Conservation (phyloP, 2,329 filamentous ascomycete species). For the Alternaria panax region DNA sequence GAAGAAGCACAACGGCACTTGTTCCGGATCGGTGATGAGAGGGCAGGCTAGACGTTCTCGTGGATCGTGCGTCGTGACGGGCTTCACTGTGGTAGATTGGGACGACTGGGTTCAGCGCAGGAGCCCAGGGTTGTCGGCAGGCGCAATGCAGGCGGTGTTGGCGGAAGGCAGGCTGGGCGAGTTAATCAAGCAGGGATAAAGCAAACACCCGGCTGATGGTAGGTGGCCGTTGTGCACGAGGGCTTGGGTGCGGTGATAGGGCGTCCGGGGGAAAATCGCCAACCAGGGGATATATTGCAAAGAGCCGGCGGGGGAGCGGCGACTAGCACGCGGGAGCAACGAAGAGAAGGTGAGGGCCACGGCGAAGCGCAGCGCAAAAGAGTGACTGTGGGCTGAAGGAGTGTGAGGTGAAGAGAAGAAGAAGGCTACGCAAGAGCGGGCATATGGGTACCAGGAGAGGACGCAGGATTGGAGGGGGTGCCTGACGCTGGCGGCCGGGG, state of each 20-base stretch:
- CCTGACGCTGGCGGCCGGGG: conserved; percentile 19
- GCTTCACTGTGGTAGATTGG: conserved; percentile 35
- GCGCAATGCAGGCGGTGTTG: conserved; percentile 32
- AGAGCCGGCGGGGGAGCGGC: conserved; percentile 35
- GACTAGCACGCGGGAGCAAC: conserved; percentile 27
- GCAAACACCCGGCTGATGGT: conserved; percentile 35
- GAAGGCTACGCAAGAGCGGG: conserved; percentile 20
- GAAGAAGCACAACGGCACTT: conserved; percentile 21
- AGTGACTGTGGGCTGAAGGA: conserved; percentile 27
- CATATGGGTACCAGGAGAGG: conserved; percentile 31
- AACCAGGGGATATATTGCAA: conserved; percentile 43
- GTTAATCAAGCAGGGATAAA: conserved; percentile 48
- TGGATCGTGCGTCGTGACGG: conserved; percentile 33
- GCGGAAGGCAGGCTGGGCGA: conserved; percentile 34
- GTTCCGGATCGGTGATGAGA: conserved; percentile 14
- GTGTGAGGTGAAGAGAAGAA: conserved; percentile 7
- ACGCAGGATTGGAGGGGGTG: conserved; percentile 27
- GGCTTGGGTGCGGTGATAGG: conserved; percentile 35
- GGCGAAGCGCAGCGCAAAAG: conserved; percentile 25
- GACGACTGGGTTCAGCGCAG: conserved; percentile 32
- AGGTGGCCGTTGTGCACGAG: conserved; percentile 34
- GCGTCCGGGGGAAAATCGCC: conserved; percentile 24
- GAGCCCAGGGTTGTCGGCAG: conserved; percentile 27
- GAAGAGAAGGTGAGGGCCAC: conserved; percentile 32
- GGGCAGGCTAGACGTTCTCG: conserved; percentile 10